Evolutionary conservation across 805 yeast species (phyloP).

Genomic region (Starmerella stigmatis): DNA sequence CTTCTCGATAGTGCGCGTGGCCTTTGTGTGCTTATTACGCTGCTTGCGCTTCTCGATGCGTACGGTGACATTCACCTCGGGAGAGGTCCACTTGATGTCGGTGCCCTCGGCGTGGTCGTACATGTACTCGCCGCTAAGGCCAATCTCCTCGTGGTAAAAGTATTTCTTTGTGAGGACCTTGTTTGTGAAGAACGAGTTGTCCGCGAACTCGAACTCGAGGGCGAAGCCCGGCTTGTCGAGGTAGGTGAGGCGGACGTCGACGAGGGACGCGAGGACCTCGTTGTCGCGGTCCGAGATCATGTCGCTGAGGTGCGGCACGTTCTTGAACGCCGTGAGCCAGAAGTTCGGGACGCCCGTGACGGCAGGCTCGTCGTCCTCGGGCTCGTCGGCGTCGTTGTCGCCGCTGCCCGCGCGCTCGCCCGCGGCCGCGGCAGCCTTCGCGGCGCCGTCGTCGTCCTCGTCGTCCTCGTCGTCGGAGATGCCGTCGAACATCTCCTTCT

Average conservation of each 20-base stretch:
- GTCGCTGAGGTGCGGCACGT: conserved; percentile 68
- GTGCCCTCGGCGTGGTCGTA: conserved; percentile 94
- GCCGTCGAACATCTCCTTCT: conserved; percentile 37
- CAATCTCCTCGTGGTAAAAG: conserved; percentile 86
- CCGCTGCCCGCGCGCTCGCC: conserved; percentile 13
- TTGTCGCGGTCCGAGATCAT: conserved; percentile 83
- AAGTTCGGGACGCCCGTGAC: conserved; percentile 79
- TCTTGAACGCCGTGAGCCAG: conserved; percentile 93
- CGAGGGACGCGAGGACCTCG: conserved; percentile 61
- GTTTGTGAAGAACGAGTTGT: conserved; percentile 70
- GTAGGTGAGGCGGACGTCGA: conserved; percentile 68
- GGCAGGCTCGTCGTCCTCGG: conserved; percentile 30
- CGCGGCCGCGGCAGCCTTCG: conserved; percentile 23
- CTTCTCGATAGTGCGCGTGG: conserved; percentile 91
- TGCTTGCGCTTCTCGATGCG: conserved; percentile 89
- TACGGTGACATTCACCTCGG: conserved; percentile 74
- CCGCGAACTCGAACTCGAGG: conserved; percentile 67
- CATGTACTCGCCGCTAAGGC: conserved; percentile 90
- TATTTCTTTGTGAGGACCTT: conserved; percentile 69
- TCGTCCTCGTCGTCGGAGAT: conserved; percentile 37
- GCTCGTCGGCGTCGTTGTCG: conserved; percentile 37
- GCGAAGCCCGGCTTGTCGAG: conserved; percentile 76
- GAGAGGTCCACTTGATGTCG: conserved; percentile 71
- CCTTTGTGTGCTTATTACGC: conserved; percentile 91
- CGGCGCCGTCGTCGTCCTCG: conserved; percentile 32